Percentiles rank a stretch among this genome's conserved stretches.
phyloP scores from a whole-genome alignment of 2,329 filamentous ascomycete genomes.

The Cytospora schulzeri region DNA sequence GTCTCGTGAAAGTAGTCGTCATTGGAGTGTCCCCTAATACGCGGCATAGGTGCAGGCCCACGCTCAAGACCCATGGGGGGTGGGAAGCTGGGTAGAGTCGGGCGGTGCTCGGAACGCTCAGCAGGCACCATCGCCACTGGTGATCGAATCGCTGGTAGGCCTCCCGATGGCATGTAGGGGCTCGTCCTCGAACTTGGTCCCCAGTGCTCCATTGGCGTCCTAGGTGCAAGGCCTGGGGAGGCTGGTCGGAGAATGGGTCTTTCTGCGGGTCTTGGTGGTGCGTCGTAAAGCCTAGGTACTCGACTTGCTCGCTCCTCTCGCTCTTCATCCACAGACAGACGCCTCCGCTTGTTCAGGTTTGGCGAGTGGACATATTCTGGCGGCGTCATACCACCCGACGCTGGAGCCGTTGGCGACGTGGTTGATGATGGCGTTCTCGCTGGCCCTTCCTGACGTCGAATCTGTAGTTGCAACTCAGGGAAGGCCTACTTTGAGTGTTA shows the following conservation, averaged over 20 bases:
- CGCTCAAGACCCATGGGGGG: conserved; percentile 42
- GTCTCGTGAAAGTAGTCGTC: conserved; percentile 41
- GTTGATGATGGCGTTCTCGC: conserved; percentile 38
- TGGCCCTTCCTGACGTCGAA: conserved; percentile 38
- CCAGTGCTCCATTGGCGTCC: conserved; percentile 41
- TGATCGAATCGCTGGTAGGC: conserved; percentile 36
- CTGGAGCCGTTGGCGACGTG: conserved; percentile 39
- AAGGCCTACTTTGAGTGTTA: conserved; percentile 42
- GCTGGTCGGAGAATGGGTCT: conserved; percentile 37
- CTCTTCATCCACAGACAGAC: conserved; percentile 46
- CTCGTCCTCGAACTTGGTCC: conserved; percentile 38
- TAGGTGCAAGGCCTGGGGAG: conserved; percentile 39
- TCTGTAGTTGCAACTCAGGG: conserved; percentile 46
- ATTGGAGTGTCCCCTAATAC: conserved; percentile 37
- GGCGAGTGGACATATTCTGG: conserved; percentile 55
- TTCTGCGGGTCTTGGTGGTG: conserved; percentile 35
- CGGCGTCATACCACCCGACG: conserved; percentile 38
- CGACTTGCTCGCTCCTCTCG: conserved; percentile 46
- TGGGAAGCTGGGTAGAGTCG: conserved; percentile 46
- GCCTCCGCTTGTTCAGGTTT: conserved; percentile 50
- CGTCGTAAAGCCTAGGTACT: conserved; percentile 50
- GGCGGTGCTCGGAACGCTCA: conserved; percentile 41
- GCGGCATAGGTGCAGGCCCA: conserved; percentile 34
- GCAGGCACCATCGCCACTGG: conserved; percentile 37
- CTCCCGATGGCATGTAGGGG: conserved; percentile 38